Evolutionary conservation across 2,329 filamentous ascomycete species (phyloP).

Genomic region (Aspergillus versicolor): DNA sequence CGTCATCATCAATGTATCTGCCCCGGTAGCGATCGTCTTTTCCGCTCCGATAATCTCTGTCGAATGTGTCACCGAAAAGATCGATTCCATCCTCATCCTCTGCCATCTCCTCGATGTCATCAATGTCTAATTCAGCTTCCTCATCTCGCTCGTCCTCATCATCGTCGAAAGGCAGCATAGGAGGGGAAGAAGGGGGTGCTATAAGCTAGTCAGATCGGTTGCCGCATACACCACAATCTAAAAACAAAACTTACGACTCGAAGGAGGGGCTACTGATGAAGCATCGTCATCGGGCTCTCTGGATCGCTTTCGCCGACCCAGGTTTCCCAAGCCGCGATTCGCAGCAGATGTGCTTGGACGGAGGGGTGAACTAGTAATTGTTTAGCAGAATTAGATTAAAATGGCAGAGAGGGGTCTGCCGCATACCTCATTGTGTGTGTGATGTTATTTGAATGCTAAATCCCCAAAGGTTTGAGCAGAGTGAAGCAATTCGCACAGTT

Average conservation of each 20-base stretch:
- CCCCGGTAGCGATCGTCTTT: conserved; percentile 55
- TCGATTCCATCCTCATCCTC: conserved; percentile 71
- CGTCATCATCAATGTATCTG: conserved; percentile 63
- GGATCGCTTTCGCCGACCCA: conserved; percentile 60
- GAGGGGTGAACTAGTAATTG: conserved; percentile 69
- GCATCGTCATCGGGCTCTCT: conserved; percentile 65
- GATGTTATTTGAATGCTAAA: conserved; percentile 7
- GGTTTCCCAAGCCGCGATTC: conserved; percentile 66
- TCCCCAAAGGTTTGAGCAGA: conserved; percentile 6
- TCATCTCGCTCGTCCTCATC: conserved; percentile 48
- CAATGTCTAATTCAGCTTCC: conserved; percentile 63
- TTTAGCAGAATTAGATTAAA: background rate
- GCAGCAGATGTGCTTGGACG: conserved; percentile 77
- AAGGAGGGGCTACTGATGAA: conserved; percentile 61
- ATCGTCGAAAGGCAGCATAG: conserved; percentile 52
- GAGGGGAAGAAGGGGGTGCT: conserved; percentile 60
- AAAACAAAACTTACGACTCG: conserved; percentile 55
- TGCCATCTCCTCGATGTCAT: conserved; percentile 67
- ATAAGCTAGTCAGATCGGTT: conserved; percentile 16
- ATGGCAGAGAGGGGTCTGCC: background rate
- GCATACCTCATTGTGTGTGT: conserved; percentile 34
- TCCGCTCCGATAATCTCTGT: conserved; percentile 57
- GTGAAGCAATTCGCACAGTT: conserved; percentile 8
- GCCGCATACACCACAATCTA: background rate
- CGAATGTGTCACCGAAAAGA: conserved; percentile 66